phyloP scores from a whole-genome alignment of 2,329 filamentous ascomycete species.

The Fusarium pseudoanthophilum region DNA sequence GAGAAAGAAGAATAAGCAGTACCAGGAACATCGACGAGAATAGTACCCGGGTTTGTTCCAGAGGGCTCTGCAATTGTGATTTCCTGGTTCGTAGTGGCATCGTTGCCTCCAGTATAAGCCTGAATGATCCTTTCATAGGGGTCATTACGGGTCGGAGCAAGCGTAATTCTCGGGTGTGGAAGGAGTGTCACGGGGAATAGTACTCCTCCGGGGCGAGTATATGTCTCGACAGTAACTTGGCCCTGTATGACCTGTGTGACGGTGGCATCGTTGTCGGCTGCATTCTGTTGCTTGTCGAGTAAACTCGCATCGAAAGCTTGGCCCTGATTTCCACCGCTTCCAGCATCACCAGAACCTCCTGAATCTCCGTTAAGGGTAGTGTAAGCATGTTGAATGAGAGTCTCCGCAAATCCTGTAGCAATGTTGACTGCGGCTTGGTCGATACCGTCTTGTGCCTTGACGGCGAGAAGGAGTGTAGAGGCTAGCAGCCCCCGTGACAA shows the following conservation, averaged over 20 bases:
- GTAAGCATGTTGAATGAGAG: conserved; percentile 24
- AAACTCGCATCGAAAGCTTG: conserved; percentile 24
- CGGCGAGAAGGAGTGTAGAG: conserved; percentile 31
- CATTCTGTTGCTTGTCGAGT: background rate
- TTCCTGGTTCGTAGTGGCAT: conserved; percentile 26
- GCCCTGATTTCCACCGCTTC: conserved; percentile 4
- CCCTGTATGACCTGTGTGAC: conserved; percentile 4
- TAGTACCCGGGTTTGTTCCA: conserved; percentile 29
- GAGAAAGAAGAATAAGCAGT: conserved; percentile 28
- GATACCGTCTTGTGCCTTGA: conserved; percentile 24
- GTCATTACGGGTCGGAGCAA: conserved; percentile 24
- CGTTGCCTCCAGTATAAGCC: conserved; percentile 28
- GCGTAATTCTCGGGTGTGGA: conserved; percentile 30
- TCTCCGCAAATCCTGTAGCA: conserved; percentile 21
- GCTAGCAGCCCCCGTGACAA: conserved; percentile 35
- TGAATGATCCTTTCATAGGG: conserved; percentile 33
- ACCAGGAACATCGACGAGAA: conserved; percentile 29
- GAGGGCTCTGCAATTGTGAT: conserved; percentile 31
- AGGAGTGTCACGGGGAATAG: conserved; percentile 25
- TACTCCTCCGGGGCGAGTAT: conserved; percentile 13
- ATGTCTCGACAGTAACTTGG: conserved; percentile 12
- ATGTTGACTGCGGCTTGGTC: conserved; percentile 24
- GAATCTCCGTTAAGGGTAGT: conserved; percentile 15
- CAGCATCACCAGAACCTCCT: conserved; percentile 7
- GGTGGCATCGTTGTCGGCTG: background rate